These are phyloP conservation scores for Hypoxylon cercidicola DNA, from an alignment of 495 filamentous ascomycete species.

Conservation along the genomic window DNA sequence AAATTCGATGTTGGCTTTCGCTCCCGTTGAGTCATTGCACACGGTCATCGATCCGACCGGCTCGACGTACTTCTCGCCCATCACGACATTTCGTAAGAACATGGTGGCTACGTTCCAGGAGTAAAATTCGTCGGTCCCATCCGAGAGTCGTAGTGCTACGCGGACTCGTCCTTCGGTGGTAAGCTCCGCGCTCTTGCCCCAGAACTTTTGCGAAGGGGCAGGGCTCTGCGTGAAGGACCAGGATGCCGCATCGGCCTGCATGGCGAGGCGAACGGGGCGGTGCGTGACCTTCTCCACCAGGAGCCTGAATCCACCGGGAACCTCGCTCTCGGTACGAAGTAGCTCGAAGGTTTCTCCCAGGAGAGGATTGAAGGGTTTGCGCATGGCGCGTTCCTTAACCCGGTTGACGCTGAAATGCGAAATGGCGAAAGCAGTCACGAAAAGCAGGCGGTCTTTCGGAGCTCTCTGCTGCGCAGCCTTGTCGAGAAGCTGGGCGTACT, in stretches of 20 bases:
- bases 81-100: conserved; percentile 95
- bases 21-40: conserved; percentile 80
- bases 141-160: conserved; percentile 68
- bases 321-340: conserved; percentile 79
- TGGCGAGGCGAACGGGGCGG: conserved; percentile 89
- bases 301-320: conserved; percentile 81
- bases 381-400: conserved; percentile 88
- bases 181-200: conserved; percentile 95
- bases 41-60: conserved; percentile 89
- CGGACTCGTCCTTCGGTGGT: conserved; percentile 88
- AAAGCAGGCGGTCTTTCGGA: conserved; percentile 76
- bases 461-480: conserved; percentile 69
- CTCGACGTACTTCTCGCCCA: conserved; percentile 98
- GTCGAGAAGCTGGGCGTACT: conserved; percentile 88
- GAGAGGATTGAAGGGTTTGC: conserved; percentile 98
- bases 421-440: conserved; percentile 90
- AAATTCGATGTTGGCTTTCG: conserved; percentile 83
- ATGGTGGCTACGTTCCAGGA: conserved; percentile 86
- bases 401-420: conserved; percentile 81
- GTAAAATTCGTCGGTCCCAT: conserved; percentile 77
- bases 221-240: conserved; percentile 92
- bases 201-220: conserved; percentile 93
- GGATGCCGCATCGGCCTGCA: conserved; percentile 83
- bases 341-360: conserved; percentile 96
- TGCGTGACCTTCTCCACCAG: conserved; percentile 93